Percentiles rank a stretch among this genome's conserved stretches.
Conservation (phyloP, 768 basidiomycete species). For the Psilocybe tampanensis region DNA sequence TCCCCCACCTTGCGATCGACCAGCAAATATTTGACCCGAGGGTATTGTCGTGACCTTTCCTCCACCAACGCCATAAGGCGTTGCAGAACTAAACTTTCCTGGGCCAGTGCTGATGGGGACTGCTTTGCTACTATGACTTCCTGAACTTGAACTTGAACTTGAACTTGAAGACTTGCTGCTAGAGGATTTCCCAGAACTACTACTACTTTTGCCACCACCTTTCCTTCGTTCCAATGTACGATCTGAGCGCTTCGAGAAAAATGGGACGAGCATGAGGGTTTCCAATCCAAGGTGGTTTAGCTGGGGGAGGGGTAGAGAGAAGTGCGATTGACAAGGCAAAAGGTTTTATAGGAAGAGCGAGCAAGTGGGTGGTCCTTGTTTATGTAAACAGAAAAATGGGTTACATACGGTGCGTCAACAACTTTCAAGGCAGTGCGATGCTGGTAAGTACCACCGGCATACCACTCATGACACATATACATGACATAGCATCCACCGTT, state of each 20-base stretch:
- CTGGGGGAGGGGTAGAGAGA: not conserved
- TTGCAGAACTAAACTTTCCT: constrained; percentile 18
- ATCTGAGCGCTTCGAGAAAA: constrained; percentile 23
- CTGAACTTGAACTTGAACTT: constrained; percentile 13
- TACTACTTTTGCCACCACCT: constrained; percentile 26
- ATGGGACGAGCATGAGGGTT: constrained; percentile 27
- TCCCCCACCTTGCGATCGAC: constrained; percentile 55
- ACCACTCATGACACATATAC: too few relatives aligned
- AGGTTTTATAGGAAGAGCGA: too few relatives aligned
- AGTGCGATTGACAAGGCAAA: too few relatives aligned
- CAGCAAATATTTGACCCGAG: constrained; percentile 45
- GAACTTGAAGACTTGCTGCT: constrained; percentile 18
- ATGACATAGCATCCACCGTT: too few relatives aligned
- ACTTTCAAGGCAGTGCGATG: too few relatives aligned
- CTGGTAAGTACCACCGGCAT: too few relatives aligned
- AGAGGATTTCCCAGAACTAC: constrained; percentile 15
- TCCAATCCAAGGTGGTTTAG: not conserved
- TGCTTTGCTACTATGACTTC: constrained; percentile 12
- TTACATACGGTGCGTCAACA: too few relatives aligned
- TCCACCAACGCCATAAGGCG: constrained; percentile 32
- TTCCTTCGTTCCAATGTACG: constrained; percentile 25
- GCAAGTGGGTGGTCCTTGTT: too few relatives aligned
- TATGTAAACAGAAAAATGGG: too few relatives aligned
- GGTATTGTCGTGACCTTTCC: constrained; percentile 39
- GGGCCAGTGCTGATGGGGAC: constrained; percentile 11